phyloP scores from a whole-genome alignment of 495 filamentous ascomycete genomes.

The Glonium stellatum region DNA sequence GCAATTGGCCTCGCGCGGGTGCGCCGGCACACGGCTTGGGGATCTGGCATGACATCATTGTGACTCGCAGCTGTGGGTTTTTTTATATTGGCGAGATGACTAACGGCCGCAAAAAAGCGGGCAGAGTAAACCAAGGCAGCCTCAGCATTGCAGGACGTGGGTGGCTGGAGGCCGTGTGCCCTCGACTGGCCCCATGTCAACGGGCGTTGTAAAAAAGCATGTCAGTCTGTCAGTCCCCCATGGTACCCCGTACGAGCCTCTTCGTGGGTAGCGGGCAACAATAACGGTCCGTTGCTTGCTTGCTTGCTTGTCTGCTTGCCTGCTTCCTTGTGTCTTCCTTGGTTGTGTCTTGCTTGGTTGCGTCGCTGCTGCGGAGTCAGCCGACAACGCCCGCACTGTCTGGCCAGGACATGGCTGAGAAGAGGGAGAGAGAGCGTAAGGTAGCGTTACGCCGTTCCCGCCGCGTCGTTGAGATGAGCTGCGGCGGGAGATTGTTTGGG shows the following conservation, averaged over 20 bases:
- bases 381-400: neutral
- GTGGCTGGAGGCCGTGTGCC: neutral
- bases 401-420: neutral
- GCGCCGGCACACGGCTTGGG: neutral
- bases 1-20: neutral
- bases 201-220: neutral
- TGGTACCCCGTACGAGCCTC: neutral
- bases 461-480: neutral
- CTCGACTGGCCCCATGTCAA: neutral
- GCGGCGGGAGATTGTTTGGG: neutral
- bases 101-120: neutral
- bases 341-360: neutral
- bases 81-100: neutral
- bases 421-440: too few relatives aligned
- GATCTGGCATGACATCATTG: neutral
- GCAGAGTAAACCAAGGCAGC: neutral
- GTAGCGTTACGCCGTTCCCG: neutral
- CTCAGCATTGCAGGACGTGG: conserved; percentile 1
- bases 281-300: neutral
- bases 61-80: neutral
- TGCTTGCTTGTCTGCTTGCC: too few relatives aligned
- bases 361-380: neutral
- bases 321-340: too few relatives aligned
- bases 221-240: neutral
- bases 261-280: neutral